These are phyloP conservation scores for Trichoderma citrinoviride DNA, from an alignment of 2,329 filamentous ascomycete species.

Conservation along the genomic window DNA sequence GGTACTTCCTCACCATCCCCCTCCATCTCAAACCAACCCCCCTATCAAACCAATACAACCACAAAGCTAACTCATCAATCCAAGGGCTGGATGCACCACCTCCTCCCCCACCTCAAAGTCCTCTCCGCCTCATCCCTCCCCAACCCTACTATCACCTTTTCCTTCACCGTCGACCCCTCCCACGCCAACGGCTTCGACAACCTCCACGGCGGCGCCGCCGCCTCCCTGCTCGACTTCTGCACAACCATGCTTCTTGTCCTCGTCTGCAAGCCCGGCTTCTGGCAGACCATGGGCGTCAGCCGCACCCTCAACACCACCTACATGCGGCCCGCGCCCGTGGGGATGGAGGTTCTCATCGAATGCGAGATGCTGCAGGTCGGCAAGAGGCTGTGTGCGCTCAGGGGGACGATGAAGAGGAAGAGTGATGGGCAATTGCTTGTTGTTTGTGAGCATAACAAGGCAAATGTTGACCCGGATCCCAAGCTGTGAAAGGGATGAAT, in stretches of 20 bases:
- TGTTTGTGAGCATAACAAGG: slow-evolving; percentile 64
- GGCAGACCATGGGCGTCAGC: slow-evolving; percentile 61
- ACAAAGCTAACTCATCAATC: not conserved
- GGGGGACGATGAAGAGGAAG: slow-evolving; percentile 53
- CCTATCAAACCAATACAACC: not conserved
- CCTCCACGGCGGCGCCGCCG: slow-evolving; percentile 61
- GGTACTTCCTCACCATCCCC: not conserved
- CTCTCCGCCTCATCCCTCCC: slow-evolving; percentile 37
- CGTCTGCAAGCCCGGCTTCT: slow-evolving; percentile 57
- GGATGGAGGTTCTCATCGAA: slow-evolving; percentile 51
- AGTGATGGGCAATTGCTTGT: slow-evolving; percentile 53
- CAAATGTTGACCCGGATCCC: slow-evolving; percentile 53
- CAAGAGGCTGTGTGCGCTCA: slow-evolving; percentile 51
- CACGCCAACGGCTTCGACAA: slow-evolving; percentile 55
- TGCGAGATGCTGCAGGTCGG: slow-evolving; percentile 59
- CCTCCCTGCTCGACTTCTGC: slow-evolving; percentile 65
- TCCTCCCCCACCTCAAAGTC: slow-evolving; percentile 44
- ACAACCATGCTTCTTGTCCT: slow-evolving; percentile 59
- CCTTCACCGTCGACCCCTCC: slow-evolving; percentile 47
- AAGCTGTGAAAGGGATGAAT: slow-evolving; percentile 29
- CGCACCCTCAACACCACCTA: slow-evolving; percentile 67
- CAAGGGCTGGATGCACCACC: slow-evolving; percentile 46
- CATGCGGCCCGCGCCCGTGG: slow-evolving; percentile 57
- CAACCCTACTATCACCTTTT: slow-evolving; percentile 44
- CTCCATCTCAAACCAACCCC: not conserved